These are phyloP conservation scores for Ustilago esculenta DNA, from an alignment of 1,284 basidiomycete species.

Conservation along the genomic window DNA sequence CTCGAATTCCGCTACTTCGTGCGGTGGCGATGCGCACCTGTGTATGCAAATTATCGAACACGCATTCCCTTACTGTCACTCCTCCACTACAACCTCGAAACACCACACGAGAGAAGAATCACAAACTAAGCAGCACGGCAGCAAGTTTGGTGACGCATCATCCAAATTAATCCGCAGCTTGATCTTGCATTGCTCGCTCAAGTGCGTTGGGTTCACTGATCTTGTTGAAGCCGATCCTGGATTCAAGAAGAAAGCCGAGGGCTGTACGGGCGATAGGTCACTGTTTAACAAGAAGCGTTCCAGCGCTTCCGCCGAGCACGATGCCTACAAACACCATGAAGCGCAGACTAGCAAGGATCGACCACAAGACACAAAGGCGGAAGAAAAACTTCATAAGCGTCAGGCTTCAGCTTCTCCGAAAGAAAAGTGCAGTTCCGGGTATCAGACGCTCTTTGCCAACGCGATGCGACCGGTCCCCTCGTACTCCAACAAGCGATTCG, in stretches of 20 bases:
- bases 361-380: no score
- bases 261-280: not conserved
- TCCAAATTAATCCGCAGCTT: slow-evolving; percentile 3
- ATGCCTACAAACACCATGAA: no score
- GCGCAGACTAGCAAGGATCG: no score
- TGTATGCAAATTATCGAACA: slow-evolving; percentile 5
- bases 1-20: not conserved
- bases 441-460: slow-evolving; percentile 7
- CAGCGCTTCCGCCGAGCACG: not conserved
- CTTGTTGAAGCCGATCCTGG: not conserved
- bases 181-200: slow-evolving; percentile 12
- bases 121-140: not conserved
- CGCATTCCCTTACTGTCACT: slow-evolving; percentile 3
- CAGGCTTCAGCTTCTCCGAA: not conserved
- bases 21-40: not conserved
- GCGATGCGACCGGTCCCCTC: slow-evolving; percentile 11
- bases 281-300: slow-evolving; percentile 9
- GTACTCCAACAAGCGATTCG: slow-evolving; percentile 9
- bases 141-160: not conserved
- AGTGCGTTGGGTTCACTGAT: slow-evolving; percentile 7
- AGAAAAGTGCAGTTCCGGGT: slow-evolving; percentile 3
- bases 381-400: not conserved
- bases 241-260: slow-evolving; percentile 2
- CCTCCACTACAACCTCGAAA: not conserved
- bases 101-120: not conserved